Evolutionary conservation across 2,329 filamentous ascomycete genomes (phyloP).

Genomic region (Alternaria hordeiaustralica): DNA sequence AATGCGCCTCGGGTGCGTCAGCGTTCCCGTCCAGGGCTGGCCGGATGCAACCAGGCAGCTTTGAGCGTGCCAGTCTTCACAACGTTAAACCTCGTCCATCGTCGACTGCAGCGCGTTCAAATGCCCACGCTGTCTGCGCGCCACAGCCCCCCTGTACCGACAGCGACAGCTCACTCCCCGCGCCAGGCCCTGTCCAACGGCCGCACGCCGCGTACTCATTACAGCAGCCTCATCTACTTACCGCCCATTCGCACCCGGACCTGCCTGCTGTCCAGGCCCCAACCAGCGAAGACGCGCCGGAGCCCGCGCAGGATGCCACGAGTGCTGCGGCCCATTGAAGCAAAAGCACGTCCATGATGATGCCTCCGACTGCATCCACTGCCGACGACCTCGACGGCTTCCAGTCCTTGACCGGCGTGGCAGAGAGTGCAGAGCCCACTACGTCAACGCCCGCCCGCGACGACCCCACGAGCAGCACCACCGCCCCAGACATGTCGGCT

Average conservation of each 20-base stretch:
- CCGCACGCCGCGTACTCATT: constrained; percentile 37
- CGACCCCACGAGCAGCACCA: constrained; percentile 17
- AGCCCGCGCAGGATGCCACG: constrained; percentile 41
- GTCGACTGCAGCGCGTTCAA: constrained; percentile 22
- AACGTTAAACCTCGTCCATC: constrained; percentile 9
- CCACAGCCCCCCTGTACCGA: constrained; percentile 27
- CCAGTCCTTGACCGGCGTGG: constrained; percentile 46
- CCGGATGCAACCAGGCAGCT: not conserved
- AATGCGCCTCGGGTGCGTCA: constrained; percentile 11
- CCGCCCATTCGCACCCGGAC: constrained; percentile 34
- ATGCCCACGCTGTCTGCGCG: constrained; percentile 30
- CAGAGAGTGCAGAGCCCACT: constrained; percentile 47
- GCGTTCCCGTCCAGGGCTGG: constrained; percentile 5
- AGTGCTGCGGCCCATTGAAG: constrained; percentile 29
- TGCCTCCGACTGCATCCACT: constrained; percentile 14
- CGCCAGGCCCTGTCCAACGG: constrained; percentile 38
- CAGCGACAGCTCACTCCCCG: constrained; percentile 26
- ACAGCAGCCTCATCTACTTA: constrained; percentile 24
- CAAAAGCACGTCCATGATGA: constrained; percentile 30
- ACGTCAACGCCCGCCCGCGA: constrained; percentile 18
- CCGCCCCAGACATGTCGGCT: constrained; percentile 9
- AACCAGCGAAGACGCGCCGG: constrained; percentile 19
- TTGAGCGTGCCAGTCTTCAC: not conserved
- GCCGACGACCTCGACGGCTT: constrained; percentile 36
- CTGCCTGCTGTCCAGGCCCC: constrained; percentile 31